Conservation (phyloP, 1,284 basidiomycete genomes). For the Tylopilus orsonianus region DNA sequence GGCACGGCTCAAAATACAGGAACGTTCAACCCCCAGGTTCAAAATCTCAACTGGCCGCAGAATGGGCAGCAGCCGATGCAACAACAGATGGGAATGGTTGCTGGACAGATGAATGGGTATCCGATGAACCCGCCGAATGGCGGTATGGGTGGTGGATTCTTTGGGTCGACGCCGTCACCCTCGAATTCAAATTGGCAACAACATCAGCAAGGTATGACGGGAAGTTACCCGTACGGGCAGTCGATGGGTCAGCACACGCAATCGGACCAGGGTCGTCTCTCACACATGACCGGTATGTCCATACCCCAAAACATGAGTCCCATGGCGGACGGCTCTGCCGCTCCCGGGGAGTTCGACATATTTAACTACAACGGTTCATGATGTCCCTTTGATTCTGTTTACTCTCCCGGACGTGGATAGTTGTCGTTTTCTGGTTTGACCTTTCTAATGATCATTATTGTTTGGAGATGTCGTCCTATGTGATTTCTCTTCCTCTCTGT, state of each 20-base stretch:
- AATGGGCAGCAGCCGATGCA: constrained; percentile 38
- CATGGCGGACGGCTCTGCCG: constrained; percentile 31
- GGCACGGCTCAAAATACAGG: constrained; percentile 27
- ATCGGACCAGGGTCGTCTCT: constrained; percentile 34
- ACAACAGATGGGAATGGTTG: constrained; percentile 34
- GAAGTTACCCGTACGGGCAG: constrained; percentile 36
- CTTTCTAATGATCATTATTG: constrained; percentile 25
- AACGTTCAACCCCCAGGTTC: constrained; percentile 31
- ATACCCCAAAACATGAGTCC: constrained; percentile 39
- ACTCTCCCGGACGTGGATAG: constrained; percentile 17
- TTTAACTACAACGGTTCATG: constrained; percentile 49
- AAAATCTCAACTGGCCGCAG: constrained; percentile 34
- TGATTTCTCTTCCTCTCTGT: constrained; percentile 6
- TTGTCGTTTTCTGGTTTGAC: constrained; percentile 21
- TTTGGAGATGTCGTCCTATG: constrained; percentile 25
- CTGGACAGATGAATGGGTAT: constrained; percentile 38
- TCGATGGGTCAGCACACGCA: constrained; percentile 28
- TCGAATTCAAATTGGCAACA: constrained; percentile 35
- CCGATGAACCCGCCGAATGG: constrained; percentile 45
- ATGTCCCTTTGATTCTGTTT: constrained; percentile 17
- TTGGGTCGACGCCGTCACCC: constrained; percentile 37
- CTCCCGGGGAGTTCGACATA: constrained; percentile 44
- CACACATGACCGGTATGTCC: constrained; percentile 45
- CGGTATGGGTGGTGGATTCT: constrained; percentile 35
- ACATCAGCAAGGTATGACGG: constrained; percentile 34